Evolutionary conservation across 306 rosid species (phyloP).

Genomic region (Fagus crenata): DNA sequence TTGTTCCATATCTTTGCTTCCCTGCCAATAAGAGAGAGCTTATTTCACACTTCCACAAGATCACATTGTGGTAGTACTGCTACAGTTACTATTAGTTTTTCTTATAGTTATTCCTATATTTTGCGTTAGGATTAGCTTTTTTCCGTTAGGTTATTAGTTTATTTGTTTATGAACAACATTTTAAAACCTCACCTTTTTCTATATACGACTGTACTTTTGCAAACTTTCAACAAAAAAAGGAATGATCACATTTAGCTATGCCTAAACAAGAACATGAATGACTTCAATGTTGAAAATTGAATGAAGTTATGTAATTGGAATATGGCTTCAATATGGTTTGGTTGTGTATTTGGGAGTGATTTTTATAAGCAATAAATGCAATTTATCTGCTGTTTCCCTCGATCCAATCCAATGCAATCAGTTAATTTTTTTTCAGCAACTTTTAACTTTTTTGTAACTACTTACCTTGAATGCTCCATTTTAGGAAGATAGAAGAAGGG

Average conservation of each 20-base stretch:
- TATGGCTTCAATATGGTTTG: neutral
- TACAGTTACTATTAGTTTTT: neutral
- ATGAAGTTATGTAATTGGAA: neutral
- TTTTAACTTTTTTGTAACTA: neutral
- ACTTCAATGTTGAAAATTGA: neutral
- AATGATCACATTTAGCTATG: neutral
- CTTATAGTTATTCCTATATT: neutral
- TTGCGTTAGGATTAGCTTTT: no score
- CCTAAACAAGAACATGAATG: neutral
- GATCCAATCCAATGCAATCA: no score
- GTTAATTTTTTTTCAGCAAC: neutral
- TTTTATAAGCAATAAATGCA: neutral
- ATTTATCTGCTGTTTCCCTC: neutral
- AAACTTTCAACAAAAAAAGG: no score
- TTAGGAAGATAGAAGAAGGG: conserved; percentile 97
- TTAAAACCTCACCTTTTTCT: no score
- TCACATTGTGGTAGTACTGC: neutral
- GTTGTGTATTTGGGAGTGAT: neutral
- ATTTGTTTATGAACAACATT: no score
- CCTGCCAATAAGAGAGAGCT: conserved; percentile 45
- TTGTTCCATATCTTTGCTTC: conserved; percentile 88
- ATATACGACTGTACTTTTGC: neutral
- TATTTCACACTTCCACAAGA: neutral
- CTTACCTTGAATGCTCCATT: conserved; percentile 89
- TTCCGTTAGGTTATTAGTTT: no score